These are phyloP conservation scores for Trichosanthes truncata DNA, from an alignment of 306 rosid genomes.

Conservation along the genomic window DNA sequence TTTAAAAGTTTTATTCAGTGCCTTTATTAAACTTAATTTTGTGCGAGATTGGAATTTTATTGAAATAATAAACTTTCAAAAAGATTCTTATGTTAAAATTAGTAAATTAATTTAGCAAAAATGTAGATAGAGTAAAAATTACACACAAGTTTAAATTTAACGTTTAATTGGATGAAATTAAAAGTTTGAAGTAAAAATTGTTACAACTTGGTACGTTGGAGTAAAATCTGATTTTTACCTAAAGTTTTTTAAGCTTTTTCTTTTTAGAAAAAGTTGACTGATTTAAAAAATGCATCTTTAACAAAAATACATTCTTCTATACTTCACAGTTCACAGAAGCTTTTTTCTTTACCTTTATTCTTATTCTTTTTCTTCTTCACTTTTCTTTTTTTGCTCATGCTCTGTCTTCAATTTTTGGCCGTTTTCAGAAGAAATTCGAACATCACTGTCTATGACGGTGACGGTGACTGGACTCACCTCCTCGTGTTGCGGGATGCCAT, in stretches of 20 bases:
- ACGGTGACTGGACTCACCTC: background rate
- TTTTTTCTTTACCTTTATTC: background rate
- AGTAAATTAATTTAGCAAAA: too few species aligned
- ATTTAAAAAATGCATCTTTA: background rate
- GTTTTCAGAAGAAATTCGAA: background rate
- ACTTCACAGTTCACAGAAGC: background rate
- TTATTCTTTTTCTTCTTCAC: too few species aligned
- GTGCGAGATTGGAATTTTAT: too few species aligned
- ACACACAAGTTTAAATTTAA: too few species aligned
- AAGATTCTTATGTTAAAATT: too few species aligned
- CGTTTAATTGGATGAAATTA: too few species aligned
- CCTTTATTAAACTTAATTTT: too few species aligned
- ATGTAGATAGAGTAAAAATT: too few species aligned
- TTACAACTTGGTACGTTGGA: too few species aligned
- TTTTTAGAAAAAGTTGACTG: background rate
- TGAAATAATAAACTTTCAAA: too few species aligned
- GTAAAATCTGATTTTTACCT: background rate
- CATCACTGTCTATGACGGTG: background rate
- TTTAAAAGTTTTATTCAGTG: too few species aligned
- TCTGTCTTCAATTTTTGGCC: background rate
- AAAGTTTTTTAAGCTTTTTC: background rate
- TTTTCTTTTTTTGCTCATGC: background rate
- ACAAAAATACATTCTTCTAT: background rate
- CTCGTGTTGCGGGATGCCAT: background rate
- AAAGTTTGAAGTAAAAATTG: too few species aligned